Base-by-base conservation (phyloP, 768 basidiomycete species). In the Zangia roseola region DNA sequence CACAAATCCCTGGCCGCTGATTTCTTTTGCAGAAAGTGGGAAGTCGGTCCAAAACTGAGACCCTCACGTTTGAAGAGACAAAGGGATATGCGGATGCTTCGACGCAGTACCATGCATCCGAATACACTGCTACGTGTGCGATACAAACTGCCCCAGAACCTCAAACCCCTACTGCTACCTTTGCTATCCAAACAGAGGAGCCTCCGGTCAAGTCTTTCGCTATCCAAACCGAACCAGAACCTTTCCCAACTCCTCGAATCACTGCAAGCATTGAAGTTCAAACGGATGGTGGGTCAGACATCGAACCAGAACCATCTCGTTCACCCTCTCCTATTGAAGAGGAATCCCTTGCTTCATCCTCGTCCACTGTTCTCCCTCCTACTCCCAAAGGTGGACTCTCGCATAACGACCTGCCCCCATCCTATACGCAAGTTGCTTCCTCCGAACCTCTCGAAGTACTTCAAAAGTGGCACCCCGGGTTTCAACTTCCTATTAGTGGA, bases 31-130 rank as follows among this genome's bases (percentile, higher is more conserved):
- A 89, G 87, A 88, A 86, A 67, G 82, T 89, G 30, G 74, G 80
- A 5, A 77, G 77, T 68, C 81, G 85, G 19, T 74, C 78, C 6
- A 80, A 74, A 59, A 48, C 33, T 13, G 76, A 79, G 57, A 70
- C 74, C 16, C 40, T 64, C 45, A 63, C 69, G 56, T 53, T 78
- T 59, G 82, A 84, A 56, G 86, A 89, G 52, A 66, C 71, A 38
- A 89, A 81, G 58, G 86, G 90, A 57, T 94, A 90, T 64, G 78
- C 80, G 6, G 90, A 94, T 58, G 83, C 76, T 23, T 77, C 74
- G 36, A 84, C 81, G 1, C 88, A 91, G 66, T 84, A 89, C 55
- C 82, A 91, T 35, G 69, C 77, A 2, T 69, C 73, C 1, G 74
- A 78, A 37, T 80, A 83, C 59, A 72, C 71, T 43, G 53, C 73